A percentile compares a stretch with the other conserved stretches of the same genome.
These are phyloP conservation scores for Verticillium longisporum DNA, from an alignment of 2,329 filamentous ascomycete genomes.

Conservation along the genomic window DNA sequence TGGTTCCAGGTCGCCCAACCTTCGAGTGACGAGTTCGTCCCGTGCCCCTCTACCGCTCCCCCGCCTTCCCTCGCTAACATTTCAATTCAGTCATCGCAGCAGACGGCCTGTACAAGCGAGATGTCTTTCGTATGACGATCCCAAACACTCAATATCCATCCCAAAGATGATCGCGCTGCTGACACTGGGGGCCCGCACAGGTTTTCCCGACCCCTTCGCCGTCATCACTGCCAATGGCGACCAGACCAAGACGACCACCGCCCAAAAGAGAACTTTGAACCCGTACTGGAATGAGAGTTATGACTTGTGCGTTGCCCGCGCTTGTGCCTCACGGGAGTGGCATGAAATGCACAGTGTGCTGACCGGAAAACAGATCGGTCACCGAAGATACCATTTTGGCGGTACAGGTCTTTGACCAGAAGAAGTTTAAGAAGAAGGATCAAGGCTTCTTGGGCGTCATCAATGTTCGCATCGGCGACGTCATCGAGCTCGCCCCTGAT, in stretches of 20 bases:
- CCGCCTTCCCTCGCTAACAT: background rate
- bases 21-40: slow-evolving; percentile 82
- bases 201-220: slow-evolving; percentile 93
- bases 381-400: slow-evolving; percentile 95
- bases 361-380: slow-evolving; percentile 55
- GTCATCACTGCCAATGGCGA: slow-evolving; percentile 95
- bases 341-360: background rate
- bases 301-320: slow-evolving; percentile 69
- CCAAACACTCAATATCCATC: background rate
- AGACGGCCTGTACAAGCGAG: slow-evolving; percentile 96
- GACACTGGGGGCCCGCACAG: slow-evolving; percentile 39
- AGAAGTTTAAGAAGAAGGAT: slow-evolving; percentile 99
- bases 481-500: slow-evolving; percentile 82
- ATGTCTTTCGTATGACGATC: slow-evolving; percentile 83
- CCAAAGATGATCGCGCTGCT: background rate
- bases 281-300: slow-evolving; percentile 99
- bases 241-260: slow-evolving; percentile 96
- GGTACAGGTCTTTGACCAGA: slow-evolving; percentile 98
- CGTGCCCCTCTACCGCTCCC: slow-evolving; percentile 2
- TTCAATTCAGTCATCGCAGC: slow-evolving; percentile 79
- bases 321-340: background rate
- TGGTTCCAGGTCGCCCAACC: slow-evolving; percentile 56
- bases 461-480: slow-evolving; percentile 91
- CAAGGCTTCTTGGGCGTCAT: slow-evolving; percentile 97
- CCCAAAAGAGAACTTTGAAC: slow-evolving; percentile 95